These are phyloP conservation scores for Saksenaea oblongispora DNA, from an alignment of 371 early-diverging fungal genomes.

Conservation along the genomic window DNA sequence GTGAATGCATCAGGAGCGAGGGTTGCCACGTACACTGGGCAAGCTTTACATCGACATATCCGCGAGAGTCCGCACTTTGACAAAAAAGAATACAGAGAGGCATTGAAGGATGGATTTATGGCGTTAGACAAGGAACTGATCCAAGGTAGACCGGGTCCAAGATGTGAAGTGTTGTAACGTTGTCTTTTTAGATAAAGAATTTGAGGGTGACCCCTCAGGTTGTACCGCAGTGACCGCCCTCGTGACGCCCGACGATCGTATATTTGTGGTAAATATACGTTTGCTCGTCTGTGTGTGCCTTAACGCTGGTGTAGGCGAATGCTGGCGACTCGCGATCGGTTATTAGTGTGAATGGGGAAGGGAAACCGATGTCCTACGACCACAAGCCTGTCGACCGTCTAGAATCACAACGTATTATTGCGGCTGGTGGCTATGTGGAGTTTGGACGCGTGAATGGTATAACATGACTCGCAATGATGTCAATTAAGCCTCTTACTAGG, in stretches of 20 bases:
- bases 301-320: conserved; percentile 63
- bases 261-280: conserved; percentile 31
- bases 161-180: neutral
- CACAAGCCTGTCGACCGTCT: conserved; percentile 89
- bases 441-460: conserved; percentile 95
- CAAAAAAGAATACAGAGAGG: conserved; percentile 66
- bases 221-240: conserved; percentile 87
- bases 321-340: conserved; percentile 96
- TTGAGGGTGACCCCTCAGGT: conserved; percentile 83
- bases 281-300: neutral
- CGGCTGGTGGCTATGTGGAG: conserved; percentile 96
- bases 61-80: conserved; percentile 62
- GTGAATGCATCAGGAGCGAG: conserved; percentile 54
- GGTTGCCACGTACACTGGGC: conserved; percentile 90
- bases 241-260: conserved; percentile 37
- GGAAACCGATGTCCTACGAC: conserved; percentile 82
- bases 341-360: conserved; percentile 75
- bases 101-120: conserved; percentile 85
- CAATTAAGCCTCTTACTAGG: conserved; percentile 35
- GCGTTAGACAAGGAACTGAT: conserved; percentile 79
- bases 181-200: conserved; percentile 59
- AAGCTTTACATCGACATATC: conserved; percentile 75
- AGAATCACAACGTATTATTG: conserved; percentile 83
- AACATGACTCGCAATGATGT: neutral
- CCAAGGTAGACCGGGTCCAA: conserved; percentile 50